phyloP scores from a whole-genome alignment of 495 filamentous ascomycete genomes.

The Xylaria telfairii region DNA sequence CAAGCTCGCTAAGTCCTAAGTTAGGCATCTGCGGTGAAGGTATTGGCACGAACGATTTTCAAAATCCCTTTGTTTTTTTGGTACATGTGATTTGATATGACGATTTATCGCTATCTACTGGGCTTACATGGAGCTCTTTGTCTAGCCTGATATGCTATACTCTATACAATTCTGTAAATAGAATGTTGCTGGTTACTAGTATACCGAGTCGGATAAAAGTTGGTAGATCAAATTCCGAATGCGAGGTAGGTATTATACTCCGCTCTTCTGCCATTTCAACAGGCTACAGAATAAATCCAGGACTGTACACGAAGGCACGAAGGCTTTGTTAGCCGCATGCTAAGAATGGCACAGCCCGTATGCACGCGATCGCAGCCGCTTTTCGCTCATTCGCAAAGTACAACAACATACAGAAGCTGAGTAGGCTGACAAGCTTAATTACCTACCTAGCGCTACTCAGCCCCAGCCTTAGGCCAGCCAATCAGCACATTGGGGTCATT shows the following conservation, averaged over 20 bases:
- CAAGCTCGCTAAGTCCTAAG: background rate
- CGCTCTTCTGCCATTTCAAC: background rate
- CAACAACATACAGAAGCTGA: constrained; percentile 2
- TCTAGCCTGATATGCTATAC: background rate
- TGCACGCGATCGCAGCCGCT: constrained; percentile 7
- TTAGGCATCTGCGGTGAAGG: background rate
- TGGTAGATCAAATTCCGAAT: background rate
- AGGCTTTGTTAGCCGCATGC: background rate
- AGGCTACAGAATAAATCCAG: background rate
- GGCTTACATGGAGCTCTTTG: background rate
- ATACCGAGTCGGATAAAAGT: background rate
- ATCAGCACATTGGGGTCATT: background rate
- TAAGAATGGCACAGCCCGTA: constrained; percentile 17
- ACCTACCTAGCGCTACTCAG: background rate
- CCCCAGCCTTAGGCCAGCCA: background rate
- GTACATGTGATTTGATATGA: background rate
- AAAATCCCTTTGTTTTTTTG: background rate
- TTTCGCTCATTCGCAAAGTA: background rate
- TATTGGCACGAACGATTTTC: background rate
- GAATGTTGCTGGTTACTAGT: background rate
- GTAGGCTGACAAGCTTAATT: constrained; percentile 2
- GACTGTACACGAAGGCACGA: background rate
- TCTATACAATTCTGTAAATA: background rate
- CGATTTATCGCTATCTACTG: background rate
- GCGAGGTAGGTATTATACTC: background rate